These are phyloP conservation scores for Eragrostis curvula DNA, from an alignment of 176 grass and related monocot genomes.

Conservation along the genomic window DNA sequence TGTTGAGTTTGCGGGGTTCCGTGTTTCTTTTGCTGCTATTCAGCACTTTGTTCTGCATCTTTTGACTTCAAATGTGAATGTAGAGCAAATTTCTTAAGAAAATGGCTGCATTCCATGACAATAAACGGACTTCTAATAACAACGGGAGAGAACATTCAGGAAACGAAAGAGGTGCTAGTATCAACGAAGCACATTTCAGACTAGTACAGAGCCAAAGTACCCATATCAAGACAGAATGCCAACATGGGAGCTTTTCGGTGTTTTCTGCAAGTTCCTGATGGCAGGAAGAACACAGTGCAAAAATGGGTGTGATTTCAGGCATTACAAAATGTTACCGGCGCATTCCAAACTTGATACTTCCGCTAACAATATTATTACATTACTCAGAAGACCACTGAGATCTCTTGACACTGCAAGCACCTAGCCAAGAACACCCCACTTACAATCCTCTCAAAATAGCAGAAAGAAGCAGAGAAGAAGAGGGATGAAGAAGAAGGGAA, in stretches of 20 bases:
- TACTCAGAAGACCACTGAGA: slow-evolving; percentile 15
- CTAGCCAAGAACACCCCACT: slow-evolving; percentile 34
- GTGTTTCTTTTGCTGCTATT: neutral
- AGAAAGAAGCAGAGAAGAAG: neutral
- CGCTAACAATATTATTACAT: slow-evolving; percentile 37
- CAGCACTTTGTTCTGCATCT: neutral
- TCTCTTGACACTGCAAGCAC: slow-evolving; percentile 16
- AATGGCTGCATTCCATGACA: neutral
- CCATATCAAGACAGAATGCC: neutral
- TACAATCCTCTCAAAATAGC: slow-evolving; percentile 41
- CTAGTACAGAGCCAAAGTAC: neutral
- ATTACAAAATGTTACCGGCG: slow-evolving; percentile 30
- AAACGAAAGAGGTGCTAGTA: neutral
- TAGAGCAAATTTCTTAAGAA: neutral
- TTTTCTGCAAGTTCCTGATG: neutral
- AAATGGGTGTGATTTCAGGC: slow-evolving; percentile 33
- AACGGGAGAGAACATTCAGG: neutral
- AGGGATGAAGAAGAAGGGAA: neutral
- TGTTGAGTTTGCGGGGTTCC: neutral
- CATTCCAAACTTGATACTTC: slow-evolving; percentile 47
- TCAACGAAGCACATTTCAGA: neutral
- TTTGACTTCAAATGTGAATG: neutral
- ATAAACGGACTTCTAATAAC: neutral
- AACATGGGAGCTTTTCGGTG: neutral
- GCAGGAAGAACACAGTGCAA: neutral